phyloP scores from a whole-genome alignment of 2,329 filamentous ascomycete genomes.

The Keithomyces neogunnii region DNA sequence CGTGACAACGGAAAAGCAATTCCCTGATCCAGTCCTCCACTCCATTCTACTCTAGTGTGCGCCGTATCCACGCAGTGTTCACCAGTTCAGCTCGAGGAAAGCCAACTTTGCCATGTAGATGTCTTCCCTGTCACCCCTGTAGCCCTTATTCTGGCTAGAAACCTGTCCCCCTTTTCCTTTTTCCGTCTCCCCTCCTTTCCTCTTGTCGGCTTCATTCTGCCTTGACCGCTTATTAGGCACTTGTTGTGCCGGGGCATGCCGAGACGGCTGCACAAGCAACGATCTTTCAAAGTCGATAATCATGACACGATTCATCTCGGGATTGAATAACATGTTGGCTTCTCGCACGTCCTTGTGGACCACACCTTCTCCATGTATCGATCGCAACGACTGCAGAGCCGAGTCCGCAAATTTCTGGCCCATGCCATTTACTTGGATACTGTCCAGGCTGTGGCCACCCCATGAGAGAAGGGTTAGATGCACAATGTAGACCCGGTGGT shows the following conservation, averaged over 20 bases:
- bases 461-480: conserved; percentile 27
- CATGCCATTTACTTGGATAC: neutral
- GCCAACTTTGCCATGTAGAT: neutral
- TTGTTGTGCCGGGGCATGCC: too few species aligned
- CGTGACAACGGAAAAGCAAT: too few species aligned
- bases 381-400: conserved; percentile 10
- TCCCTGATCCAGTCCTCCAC: too few species aligned
- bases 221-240: too few species aligned
- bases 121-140: neutral
- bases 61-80: too few species aligned
- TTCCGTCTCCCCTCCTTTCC: too few species aligned
- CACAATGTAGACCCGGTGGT: conserved; percentile 21
- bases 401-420: conserved; percentile 7
- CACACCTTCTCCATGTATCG: conserved; percentile 17
- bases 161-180: too few species aligned
- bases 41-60: too few species aligned
- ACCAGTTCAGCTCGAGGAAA: neutral
- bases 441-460: conserved; percentile 15
- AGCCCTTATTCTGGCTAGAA: too few species aligned
- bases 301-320: conserved; percentile 16
- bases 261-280: neutral
- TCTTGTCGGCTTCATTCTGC: too few species aligned
- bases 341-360: conserved; percentile 16
- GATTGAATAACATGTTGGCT: conserved; percentile 19
- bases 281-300: conserved; percentile 24